Evolutionary conservation across 495 filamentous ascomycete genomes (phyloP).

Genomic region (Neurospora cerealis): DNA sequence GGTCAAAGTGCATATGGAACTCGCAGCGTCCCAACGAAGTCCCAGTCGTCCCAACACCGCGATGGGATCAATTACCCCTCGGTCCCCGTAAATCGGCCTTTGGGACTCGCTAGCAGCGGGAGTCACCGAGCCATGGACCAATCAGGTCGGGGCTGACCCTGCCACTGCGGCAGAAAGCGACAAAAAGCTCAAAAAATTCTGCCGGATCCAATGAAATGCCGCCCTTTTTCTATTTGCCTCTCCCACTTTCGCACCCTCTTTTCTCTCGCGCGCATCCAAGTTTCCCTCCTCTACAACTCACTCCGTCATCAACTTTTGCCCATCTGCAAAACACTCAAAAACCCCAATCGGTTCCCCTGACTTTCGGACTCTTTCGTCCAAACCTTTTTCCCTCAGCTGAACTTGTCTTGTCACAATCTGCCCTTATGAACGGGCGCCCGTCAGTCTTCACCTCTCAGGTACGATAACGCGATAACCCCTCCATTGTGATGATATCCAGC

Average conservation of each 20-base stretch:
- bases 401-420: slow-evolving; percentile 29
- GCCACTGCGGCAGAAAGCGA: background rate
- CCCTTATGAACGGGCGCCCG: slow-evolving; percentile 91
- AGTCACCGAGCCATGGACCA: background rate
- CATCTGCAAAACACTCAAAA: background rate
- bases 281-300: background rate
- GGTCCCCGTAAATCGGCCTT: background rate
- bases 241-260: background rate
- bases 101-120: background rate
- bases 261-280: background rate
- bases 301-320: slow-evolving; percentile 6
- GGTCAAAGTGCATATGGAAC: background rate
- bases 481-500: background rate
- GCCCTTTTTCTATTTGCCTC: background rate
- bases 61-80: background rate
- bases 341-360: background rate
- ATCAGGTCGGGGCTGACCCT: background rate
- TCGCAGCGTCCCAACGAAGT: background rate
- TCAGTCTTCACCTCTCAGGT: slow-evolving; percentile 97
- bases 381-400: slow-evolving; percentile 8
- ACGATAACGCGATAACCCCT: slow-evolving; percentile 25
- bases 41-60: background rate
- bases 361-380: slow-evolving; percentile 1
- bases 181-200: background rate
- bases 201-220: background rate